Evolutionary conservation across 1,139 yeast species (phyloP), one percentile per base, ranked within the genome.

Genomic region (Petasospora fabianii): DNA sequence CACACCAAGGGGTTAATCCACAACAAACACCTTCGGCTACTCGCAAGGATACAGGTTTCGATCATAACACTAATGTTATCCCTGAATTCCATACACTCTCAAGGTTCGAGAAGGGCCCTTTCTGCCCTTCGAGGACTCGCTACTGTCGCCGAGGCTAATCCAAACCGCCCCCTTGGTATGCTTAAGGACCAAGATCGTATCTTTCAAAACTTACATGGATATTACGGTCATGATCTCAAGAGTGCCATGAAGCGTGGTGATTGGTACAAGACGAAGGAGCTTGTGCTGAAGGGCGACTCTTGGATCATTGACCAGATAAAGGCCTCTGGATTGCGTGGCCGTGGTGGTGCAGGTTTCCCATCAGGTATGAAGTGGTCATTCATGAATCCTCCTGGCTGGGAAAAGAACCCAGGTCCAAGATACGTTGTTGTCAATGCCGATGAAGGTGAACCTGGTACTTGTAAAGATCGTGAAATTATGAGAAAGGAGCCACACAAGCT

Each of bases 371-470:
- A 85, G 65, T 85, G 94, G 94, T 83, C 94, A 15, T 85, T 85
- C 59, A 85, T 85, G 95, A 85, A 85, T 66, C 95, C 95, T 38
- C 95, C 95, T 36, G 92, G 92, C 46, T 85, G 95, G 95, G 94
- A 85, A 51, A 85, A 84, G 61, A 84, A 84, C 62, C 68, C 65
- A 15, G 95, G 95, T 17, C 92, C 95, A 47, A 75, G 95, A 61
- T 85, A 85, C 61, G 72, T 85, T 49, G 94, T 85, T 37, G 87
- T 85, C 56, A 85, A 85, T 63, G 95, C 95, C 43, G 95, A 86
- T 69, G 95, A 85, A 65, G 95, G 95, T 56, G 95, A 85, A 64
- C 95, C 95, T 15, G 95, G 95, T 49, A 85, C 95, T 38, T 85
- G 95, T 67, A 85, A 85, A 66, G 95, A 85, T 63, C 74, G 95